Evolutionary conservation across 331 rosid genomes (phyloP), one percentile per base, ranked within the genome.

Genomic region (Malus hybrid): DNA sequence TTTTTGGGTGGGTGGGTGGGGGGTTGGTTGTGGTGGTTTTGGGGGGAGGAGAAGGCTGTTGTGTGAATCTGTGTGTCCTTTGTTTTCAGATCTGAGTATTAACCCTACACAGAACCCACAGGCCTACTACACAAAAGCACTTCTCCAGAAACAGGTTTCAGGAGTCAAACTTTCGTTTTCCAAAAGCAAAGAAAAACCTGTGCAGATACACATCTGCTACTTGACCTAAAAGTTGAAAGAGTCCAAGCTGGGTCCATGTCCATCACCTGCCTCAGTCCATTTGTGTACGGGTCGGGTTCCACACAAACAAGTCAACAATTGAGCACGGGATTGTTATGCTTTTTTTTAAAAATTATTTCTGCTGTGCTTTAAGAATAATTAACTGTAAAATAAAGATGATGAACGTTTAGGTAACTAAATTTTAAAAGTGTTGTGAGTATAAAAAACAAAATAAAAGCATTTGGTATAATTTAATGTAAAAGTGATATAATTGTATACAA

Each of bases 191-290:
- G 13, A 42, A 10, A 42, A 42, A 42, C 46, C 7, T 27, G 5
- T 59, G 14, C 10, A 22, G 15, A 59, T n/a, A 59, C 24, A 22
- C 7, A 55, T 55, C 60, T 55, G 19, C 19, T 5, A 12, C 55
- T 80, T 74, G 79, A 68, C 79, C 83, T 80, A 48, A 44, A 60
- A 60, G 76, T 79, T 31, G 83, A 73, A 73, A 7, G 55, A 73
- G 74, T 71, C 71, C 60, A 74, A 57, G 57, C 70, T 46, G 67
- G 71, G 74, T 76, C 83, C 83, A 79, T 60, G 70, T 39, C 72
- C 82, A 55, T 56, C 78, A 18, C 73, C 71, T 73, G 69, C 54
- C 64, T 72, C 57, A n/a, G 71, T 28, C 74, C 55, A 48, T 33
- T 42, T 20, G 27, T 7, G 36, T 72, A 57, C 76, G 76, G 67